Evolutionary conservation across 2,329 filamentous ascomycete species (phyloP), one percentile per base, ranked within the genome.

Genomic region (Arthroderma uncinatum): DNA sequence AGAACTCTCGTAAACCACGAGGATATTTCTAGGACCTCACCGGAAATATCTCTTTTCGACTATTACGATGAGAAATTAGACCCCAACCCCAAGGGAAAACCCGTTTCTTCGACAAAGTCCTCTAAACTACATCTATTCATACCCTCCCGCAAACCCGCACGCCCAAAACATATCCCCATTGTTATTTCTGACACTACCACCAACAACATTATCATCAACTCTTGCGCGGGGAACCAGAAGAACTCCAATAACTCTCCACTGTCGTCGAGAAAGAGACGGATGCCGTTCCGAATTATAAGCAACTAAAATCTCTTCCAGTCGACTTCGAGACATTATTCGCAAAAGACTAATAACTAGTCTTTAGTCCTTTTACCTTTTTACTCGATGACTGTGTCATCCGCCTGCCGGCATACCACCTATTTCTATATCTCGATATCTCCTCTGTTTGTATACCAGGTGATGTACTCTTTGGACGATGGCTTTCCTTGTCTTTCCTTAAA

Each of bases 61-160:
- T 52, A 40, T 9, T 9, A 39, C 8, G 57, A 56, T 23, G 37
- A 23, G 25, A 25, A 53, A 21, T 25, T n/a, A 4, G 16, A 19
- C 28, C 7, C 42, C 34, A 14, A 1, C 1, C 25, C 14, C n/a
- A 12, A n/a, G 19, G 4, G 25, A 42, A 52, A 50, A 25, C 14
- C 34, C 10, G 10, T 9, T 25, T 16, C 25, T 42, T 21, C 53
- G 12, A 61, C 53, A 71, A 67, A 64, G 62, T 16, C 12, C 9
- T 30, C 47, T 9, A 50, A 16, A 19, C 25, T 50, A 16, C 47
- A 30, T 16, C 9, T 33, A 8, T 50, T 50, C 25, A 50, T 50
- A 50, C 28, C 47, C 25, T 16, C 23, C n/a, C 47, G 47, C n/a
- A 50, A 50, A 50, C 19, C 16, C 1, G 9, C 19, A 14, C 33